phyloP scores from a whole-genome alignment of 257 asterid species.

The Lithospermum erythrorhizon region DNA sequence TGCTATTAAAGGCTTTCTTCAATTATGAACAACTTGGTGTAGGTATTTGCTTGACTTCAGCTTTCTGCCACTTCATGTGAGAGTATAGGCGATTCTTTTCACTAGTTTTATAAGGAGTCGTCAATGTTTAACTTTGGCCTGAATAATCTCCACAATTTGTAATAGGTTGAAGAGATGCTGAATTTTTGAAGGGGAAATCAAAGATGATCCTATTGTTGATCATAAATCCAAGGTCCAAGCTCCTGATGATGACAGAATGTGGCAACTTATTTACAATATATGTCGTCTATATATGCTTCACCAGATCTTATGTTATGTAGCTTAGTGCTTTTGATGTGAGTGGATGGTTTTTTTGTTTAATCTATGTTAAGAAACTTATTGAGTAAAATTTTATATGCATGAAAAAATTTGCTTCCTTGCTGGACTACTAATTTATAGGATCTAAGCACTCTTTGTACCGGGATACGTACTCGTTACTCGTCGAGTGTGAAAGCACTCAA shows the following conservation, averaged over 20 bases:
- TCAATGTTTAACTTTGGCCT: background rate
- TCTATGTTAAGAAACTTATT: slow-evolving; percentile 13
- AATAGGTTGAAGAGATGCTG: slow-evolving; percentile 19
- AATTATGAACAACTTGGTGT: slow-evolving; percentile 5
- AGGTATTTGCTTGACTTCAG: background rate
- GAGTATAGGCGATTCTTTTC: too few relatives aligned
- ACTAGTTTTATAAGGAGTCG: too few relatives aligned
- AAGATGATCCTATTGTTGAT: slow-evolving; percentile 9
- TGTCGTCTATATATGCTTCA: background rate
- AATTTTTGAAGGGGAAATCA: slow-evolving; percentile 8
- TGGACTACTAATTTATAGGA: background rate
- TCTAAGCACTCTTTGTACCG: too few relatives aligned
- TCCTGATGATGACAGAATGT: background rate
- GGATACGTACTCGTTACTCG: too few relatives aligned
- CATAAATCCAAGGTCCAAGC: background rate
- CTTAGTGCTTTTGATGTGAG: slow-evolving; percentile 2
- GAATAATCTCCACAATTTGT: slow-evolving; percentile 9
- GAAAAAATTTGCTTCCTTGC: slow-evolving; percentile 1
- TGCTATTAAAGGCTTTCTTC: background rate
- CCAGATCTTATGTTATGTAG: background rate
- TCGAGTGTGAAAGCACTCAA: too few relatives aligned
- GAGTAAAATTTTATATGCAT: background rate
- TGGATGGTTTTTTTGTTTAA: background rate
- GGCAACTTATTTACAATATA: background rate
- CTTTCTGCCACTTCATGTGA: too few relatives aligned